phyloP scores from a whole-genome alignment of 75 land plant genomes.

The Selaginella moellendorffii region DNA sequence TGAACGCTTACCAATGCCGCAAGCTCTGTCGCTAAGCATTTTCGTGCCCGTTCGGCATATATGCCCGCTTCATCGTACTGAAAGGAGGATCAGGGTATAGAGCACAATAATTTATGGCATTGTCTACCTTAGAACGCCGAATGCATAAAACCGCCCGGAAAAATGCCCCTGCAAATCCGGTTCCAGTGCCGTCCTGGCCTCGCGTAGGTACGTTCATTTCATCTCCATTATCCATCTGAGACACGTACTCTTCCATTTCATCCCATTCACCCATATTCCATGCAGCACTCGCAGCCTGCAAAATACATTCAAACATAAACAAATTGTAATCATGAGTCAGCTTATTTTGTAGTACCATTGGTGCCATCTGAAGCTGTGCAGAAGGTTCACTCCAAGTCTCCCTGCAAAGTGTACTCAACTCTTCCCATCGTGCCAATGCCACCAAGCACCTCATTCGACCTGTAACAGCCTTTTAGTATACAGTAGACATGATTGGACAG shows the following conservation, averaged over 20 bases:
- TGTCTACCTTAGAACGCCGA: constrained; percentile 36
- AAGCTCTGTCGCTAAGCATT: constrained; percentile 91
- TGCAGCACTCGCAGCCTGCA: constrained; percentile 97
- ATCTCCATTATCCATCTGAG: constrained; percentile 81
- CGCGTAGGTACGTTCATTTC: constrained; percentile 60
- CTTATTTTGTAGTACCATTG: constrained; percentile 43
- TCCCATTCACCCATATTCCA: constrained; percentile 99
- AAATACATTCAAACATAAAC: background rate
- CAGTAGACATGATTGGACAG: too few relatives aligned
- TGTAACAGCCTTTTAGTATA: constrained; percentile 13
- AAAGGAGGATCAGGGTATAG: constrained; percentile 1
- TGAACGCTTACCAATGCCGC: constrained; percentile 82
- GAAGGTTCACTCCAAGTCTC: constrained; percentile 91
- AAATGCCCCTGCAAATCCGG: constrained; percentile 72
- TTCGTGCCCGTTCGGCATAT: constrained; percentile 85
- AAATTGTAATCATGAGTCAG: background rate
- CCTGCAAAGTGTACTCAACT: constrained; percentile 78
- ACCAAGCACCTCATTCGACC: constrained; percentile 99
- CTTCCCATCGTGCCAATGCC: constrained; percentile 98
- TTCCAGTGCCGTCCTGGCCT: constrained; percentile 73
- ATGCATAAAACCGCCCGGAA: constrained; percentile 85
- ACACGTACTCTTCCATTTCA: constrained; percentile 93
- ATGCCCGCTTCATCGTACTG: constrained; percentile 88
- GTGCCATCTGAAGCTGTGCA: constrained; percentile 95
- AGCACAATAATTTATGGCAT: too few relatives aligned